Evolutionary conservation across 495 filamentous ascomycete genomes (phyloP).

Genomic region (Penicillium cosmopolitanum): DNA sequence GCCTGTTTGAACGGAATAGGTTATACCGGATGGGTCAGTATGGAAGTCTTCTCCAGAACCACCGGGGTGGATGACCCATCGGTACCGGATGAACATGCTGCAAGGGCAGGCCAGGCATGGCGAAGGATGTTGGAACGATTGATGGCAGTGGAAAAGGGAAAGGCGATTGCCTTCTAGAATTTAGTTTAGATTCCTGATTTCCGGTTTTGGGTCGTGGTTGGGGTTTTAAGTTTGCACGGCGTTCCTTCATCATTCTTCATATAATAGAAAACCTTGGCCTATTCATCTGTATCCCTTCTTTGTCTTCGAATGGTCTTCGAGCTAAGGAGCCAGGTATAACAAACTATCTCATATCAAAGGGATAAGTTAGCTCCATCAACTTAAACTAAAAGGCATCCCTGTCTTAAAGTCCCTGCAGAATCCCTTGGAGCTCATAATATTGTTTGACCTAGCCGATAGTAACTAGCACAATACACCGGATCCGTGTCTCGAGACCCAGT

Average conservation of each 20-base stretch:
- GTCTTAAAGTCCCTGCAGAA: background rate
- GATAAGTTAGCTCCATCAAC: too few relatives aligned
- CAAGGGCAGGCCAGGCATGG: slow-evolving; percentile 62
- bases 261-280: too few relatives aligned
- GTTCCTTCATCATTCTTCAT: background rate
- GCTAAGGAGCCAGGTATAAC: too few relatives aligned
- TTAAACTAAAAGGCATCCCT: background rate
- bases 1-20: slow-evolving; percentile 59
- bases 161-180: background rate
- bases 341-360: background rate
- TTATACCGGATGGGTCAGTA: slow-evolving; percentile 71
- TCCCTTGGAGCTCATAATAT: background rate
- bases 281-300: too few relatives aligned
- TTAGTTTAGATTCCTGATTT: background rate
- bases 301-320: background rate
- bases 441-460: background rate
- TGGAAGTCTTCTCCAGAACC: slow-evolving; percentile 71
- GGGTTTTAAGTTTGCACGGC: background rate
- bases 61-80: slow-evolving; percentile 53
- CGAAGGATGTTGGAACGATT: slow-evolving; percentile 32
- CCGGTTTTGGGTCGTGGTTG: background rate
- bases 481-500: background rate
- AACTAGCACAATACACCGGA: background rate
- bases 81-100: slow-evolving; percentile 66
- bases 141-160: background rate